Evolutionary conservation across 768 basidiomycete genomes (phyloP).

Genomic region (Lentinus tigrinus): DNA sequence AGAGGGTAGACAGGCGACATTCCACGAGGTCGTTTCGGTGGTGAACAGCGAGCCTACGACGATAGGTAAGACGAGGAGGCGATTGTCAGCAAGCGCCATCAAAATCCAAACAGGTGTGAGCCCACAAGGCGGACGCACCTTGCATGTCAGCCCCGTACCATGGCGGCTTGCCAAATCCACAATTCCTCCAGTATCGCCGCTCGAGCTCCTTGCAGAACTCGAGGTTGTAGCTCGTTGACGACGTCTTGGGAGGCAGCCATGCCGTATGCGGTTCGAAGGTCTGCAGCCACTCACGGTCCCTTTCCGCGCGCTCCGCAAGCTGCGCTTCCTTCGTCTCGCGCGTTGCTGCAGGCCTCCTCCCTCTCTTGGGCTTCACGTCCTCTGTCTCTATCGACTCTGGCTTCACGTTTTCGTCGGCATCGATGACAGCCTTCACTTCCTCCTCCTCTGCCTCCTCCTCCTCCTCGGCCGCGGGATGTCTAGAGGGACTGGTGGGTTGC

Average conservation of each 20-base stretch:
- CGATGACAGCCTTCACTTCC: constrained; percentile 3
- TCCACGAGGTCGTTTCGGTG: constrained; percentile 82
- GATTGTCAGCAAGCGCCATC: background rate
- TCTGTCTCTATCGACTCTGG: constrained; percentile 21
- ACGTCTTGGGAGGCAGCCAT: constrained; percentile 81
- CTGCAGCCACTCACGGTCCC: constrained; percentile 58
- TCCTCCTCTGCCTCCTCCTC: constrained; percentile 17
- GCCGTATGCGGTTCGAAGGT: constrained; percentile 68
- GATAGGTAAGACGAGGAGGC: constrained; percentile 1
- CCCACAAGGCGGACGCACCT: constrained; percentile 46
- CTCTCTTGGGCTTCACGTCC: constrained; percentile 34
- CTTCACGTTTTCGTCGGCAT: background rate
- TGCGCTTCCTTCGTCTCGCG: constrained; percentile 47
- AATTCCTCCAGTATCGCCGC: constrained; percentile 88
- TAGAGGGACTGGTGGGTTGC: constrained; percentile 3
- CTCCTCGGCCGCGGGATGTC: constrained; percentile 9
- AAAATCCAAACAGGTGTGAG: background rate
- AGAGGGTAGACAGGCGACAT: constrained; percentile 90
- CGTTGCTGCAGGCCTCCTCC: constrained; percentile 40
- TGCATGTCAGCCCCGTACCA: constrained; percentile 98
- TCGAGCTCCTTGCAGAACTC: constrained; percentile 89
- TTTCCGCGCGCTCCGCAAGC: constrained; percentile 44
- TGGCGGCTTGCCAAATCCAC: constrained; percentile 83
- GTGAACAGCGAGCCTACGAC: constrained; percentile 63
- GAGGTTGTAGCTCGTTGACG: constrained; percentile 74